These are phyloP conservation scores for Phytophthora cactorum DNA, from an alignment of 352 stramenopile species.

Conservation along the genomic window DNA sequence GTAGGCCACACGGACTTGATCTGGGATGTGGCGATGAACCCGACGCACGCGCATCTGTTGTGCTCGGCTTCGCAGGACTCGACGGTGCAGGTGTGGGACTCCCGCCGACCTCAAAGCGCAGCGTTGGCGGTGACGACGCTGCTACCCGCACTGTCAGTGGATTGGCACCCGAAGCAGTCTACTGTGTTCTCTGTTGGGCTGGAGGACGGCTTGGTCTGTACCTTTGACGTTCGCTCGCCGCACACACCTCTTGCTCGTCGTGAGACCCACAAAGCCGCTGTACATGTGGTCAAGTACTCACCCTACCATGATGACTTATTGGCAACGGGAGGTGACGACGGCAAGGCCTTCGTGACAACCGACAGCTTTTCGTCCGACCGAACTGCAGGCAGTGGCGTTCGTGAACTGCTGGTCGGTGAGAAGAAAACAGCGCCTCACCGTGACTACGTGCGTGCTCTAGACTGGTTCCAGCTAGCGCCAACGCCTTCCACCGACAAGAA, in stretches of 20 bases:
- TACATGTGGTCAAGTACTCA: slow-evolving; percentile 77
- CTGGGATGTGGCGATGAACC: slow-evolving; percentile 69
- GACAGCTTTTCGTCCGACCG: slow-evolving; percentile 37
- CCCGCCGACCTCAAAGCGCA: slow-evolving; percentile 51
- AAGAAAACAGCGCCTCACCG: slow-evolving; percentile 39
- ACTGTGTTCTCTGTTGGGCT: slow-evolving; percentile 67
- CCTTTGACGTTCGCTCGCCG: slow-evolving; percentile 70
- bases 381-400: slow-evolving; percentile 20
- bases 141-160: slow-evolving; percentile 56
- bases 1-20: slow-evolving; percentile 76
- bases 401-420: slow-evolving; percentile 28
- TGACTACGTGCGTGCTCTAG: slow-evolving; percentile 80
- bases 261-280: slow-evolving; percentile 46
- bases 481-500: slow-evolving; percentile 6
- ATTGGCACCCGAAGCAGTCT: slow-evolving; percentile 73
- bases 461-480: slow-evolving; percentile 53
- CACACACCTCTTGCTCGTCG: slow-evolving; percentile 47
- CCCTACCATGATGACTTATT: slow-evolving; percentile 63
- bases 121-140: slow-evolving; percentile 47
- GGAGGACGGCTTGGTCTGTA: slow-evolving; percentile 68
- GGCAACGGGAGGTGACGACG: slow-evolving; percentile 70
- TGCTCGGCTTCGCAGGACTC: slow-evolving; percentile 71
- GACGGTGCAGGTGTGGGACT: slow-evolving; percentile 80
- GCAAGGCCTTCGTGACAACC: slow-evolving; percentile 49
- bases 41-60: slow-evolving; percentile 45